Conservation (phyloP, 106 monocot species). For the Posidonia australis region DNA sequence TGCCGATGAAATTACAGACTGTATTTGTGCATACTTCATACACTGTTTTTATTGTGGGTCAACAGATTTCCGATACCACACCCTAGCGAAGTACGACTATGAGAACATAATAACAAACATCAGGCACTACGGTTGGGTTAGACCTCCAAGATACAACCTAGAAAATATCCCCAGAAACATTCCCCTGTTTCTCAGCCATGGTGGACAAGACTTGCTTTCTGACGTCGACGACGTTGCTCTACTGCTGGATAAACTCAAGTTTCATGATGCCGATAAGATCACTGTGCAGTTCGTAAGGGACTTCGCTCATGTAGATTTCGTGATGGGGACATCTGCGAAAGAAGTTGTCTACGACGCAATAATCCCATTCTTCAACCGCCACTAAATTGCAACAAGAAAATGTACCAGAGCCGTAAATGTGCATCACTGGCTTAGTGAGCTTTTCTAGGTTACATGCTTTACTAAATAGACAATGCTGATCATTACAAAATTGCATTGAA, state of each 20-base stretch:
- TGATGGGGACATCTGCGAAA: conserved; percentile 52
- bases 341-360: conserved; percentile 43
- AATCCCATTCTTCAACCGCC: conserved; percentile 35
- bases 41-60: too few species aligned
- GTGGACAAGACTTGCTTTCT: conserved; percentile 49
- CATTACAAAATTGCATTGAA: too few species aligned
- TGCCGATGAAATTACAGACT: too few species aligned
- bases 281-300: conserved; percentile 39
- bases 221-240: conserved; percentile 46
- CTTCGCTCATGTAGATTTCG: conserved; percentile 71
- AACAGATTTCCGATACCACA: conserved; percentile 37
- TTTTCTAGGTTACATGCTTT: too few species aligned
- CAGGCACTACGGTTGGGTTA: conserved; percentile 31
- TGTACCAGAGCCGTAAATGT: too few species aligned
- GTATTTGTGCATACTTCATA: too few species aligned
- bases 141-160: conserved; percentile 54
- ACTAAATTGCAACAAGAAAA: not conserved
- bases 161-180: conserved; percentile 37
- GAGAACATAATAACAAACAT: conserved; percentile 27
- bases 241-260: conserved; percentile 29
- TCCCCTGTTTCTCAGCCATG: conserved; percentile 80
- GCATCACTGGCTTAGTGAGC: too few species aligned
- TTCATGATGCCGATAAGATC: conserved; percentile 35
- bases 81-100: conserved; percentile 54
- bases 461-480: too few species aligned